Evolutionary conservation across 2,329 filamentous ascomycete genomes (phyloP).

Genomic region (Capronia americana): DNA sequence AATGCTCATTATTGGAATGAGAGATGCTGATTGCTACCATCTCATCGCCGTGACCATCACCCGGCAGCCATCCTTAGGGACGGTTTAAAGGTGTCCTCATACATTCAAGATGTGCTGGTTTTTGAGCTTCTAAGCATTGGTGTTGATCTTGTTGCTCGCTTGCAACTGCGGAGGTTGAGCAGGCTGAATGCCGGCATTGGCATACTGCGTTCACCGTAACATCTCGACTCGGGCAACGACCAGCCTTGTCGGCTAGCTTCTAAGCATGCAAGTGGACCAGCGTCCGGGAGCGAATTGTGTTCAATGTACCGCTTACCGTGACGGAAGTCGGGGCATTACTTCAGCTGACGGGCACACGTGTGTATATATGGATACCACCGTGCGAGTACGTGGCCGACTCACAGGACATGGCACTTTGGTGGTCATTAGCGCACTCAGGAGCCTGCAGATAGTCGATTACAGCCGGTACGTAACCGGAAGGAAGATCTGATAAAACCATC

Average conservation of each 20-base stretch:
- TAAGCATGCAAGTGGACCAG: background rate
- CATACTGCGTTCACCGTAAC: background rate
- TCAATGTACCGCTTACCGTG: background rate
- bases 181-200: background rate
- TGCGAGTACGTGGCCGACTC: background rate
- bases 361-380: background rate
- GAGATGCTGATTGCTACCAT: too few relatives aligned
- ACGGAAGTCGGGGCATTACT: constrained; percentile 15
- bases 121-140: background rate
- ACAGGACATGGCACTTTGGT: constrained; percentile 2
- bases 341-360: constrained; percentile 18
- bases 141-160: background rate
- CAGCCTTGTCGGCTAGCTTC: constrained; percentile 15
- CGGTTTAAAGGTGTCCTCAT: background rate
- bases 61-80: background rate
- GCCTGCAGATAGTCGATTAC: background rate
- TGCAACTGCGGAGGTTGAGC: background rate
- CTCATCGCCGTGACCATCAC: background rate
- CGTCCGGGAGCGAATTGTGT: background rate
- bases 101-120: background rate
- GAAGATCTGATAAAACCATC: background rate
- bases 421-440: background rate
- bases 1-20: too few relatives aligned
- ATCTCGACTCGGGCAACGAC: background rate
- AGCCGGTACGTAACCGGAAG: background rate